Evolutionary conservation across 2,329 filamentous ascomycete genomes (phyloP), one percentile per base, ranked within the genome.

Genomic region (Rutstroemia sp.): DNA sequence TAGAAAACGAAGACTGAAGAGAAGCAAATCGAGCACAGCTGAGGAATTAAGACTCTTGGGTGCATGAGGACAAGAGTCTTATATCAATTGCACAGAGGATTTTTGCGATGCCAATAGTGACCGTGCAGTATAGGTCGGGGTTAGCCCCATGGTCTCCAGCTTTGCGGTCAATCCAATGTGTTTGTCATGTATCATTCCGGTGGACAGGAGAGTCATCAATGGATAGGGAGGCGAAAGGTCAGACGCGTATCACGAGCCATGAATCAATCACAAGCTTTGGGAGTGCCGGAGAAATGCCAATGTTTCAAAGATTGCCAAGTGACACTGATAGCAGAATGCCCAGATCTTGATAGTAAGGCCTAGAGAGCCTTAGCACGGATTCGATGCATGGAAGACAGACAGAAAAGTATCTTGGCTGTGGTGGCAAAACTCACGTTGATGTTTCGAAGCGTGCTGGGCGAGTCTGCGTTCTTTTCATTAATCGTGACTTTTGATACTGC

Each of bases 61-160:
- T 54, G 52, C 52, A 54, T 54, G 52, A 54, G 52, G 30, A 54
- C 44, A 54, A 54, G 52, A 54, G 27, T 18, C 52, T 54, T 54
- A 54, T 54, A 54, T 54, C 52, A 54, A 48, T 30, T 37, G 38
- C 16, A 48, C 30, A 27, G 5, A 21, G n/a, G 12, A 41, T 30
- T 41, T 27, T 19, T 34, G 23, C n/a, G 25, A 19, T 48, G 52
- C 52, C 42, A 54, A 48, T 54, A 39, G 47, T 6, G 37, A 10
- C 44, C 30, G 52, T 49, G 52, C 52, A 19, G 25, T 49, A n/a
- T 49, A 54, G 52, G 19, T 49, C 44, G 48, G 44, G 52, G 8
- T 41, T 30, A 39, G 30, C 52, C 25, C 30, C 52, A 54, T 27
- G 19, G 51, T 23, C 30, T 25, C 27, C 19, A 38, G 47, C 14